Percentiles rank a stretch among this genome's conserved stretches.
Conservation (phyloP, 352 stramenopile species). For the Phytophthora idaei region DNA sequence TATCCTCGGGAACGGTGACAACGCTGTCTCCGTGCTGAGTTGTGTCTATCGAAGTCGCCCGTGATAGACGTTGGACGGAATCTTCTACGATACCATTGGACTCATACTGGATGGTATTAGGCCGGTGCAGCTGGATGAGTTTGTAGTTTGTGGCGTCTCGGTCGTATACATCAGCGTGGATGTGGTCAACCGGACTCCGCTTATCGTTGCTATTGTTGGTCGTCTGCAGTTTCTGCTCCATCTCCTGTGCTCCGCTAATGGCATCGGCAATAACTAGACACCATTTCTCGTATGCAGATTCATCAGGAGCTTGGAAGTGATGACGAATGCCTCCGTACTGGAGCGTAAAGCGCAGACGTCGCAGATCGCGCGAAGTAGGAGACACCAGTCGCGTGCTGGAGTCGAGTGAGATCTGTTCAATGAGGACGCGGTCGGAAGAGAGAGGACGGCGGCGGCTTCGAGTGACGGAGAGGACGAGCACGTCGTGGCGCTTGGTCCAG, state of each 20-base stretch:
- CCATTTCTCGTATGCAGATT: constrained; percentile 5
- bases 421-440: background rate
- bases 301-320: constrained; percentile 8
- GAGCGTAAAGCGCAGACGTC: constrained; percentile 4
- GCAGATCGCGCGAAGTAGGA: constrained; percentile 1
- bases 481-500: constrained; percentile 6
- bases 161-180: background rate
- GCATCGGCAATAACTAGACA: constrained; percentile 2
- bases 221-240: constrained; percentile 4
- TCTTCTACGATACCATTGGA: background rate
- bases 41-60: background rate
- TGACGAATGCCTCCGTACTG: background rate
- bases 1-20: background rate
- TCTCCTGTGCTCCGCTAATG: background rate
- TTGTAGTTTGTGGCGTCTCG: constrained; percentile 8
- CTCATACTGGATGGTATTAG: background rate
- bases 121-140: constrained; percentile 10
- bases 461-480: constrained; percentile 1
- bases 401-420: constrained; percentile 8
- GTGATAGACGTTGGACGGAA: too few relatives aligned
- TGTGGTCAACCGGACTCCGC: background rate
- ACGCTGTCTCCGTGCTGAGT: background rate
- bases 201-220: background rate
- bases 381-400: constrained; percentile 2
- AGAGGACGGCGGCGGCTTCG: constrained; percentile 2